Conservation (phyloP, 2,329 filamentous ascomycete genomes). For the Epichloe sp. region DNA sequence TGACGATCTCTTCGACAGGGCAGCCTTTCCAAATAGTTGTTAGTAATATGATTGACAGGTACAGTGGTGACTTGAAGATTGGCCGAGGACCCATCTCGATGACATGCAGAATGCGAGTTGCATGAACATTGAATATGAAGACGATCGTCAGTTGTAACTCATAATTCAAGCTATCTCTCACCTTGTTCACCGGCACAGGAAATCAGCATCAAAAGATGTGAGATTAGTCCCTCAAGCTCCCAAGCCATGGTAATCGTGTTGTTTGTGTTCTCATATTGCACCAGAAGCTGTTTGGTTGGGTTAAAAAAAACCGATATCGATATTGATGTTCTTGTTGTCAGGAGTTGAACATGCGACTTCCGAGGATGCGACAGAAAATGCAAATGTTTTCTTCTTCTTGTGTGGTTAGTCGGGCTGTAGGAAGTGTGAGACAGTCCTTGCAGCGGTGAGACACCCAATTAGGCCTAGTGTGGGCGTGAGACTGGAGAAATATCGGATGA, state of each 20-base stretch:
- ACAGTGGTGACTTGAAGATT: not conserved
- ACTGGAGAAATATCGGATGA: too few species aligned
- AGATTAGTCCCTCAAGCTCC: constrained; percentile 26
- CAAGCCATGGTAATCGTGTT: constrained; percentile 18
- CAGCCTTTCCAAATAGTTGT: constrained; percentile 14
- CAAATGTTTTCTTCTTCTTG: not conserved
- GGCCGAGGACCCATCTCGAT: not conserved
- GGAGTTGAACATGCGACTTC: constrained; percentile 10
- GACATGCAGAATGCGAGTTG: not conserved
- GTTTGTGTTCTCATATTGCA: constrained; percentile 14
- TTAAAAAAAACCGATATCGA: not conserved
- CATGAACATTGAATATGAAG: constrained; percentile 1
- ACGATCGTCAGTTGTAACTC: not conserved
- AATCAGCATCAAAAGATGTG: constrained; percentile 22
- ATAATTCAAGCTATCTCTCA: constrained; percentile 11
- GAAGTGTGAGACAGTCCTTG: too few species aligned
- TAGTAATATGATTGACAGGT: not conserved
- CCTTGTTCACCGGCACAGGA: constrained; percentile 26
- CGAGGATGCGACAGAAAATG: not conserved
- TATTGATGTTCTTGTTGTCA: not conserved
- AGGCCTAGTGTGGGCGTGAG: too few species aligned
- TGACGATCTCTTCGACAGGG: constrained; percentile 18
- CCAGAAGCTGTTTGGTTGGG: not conserved
- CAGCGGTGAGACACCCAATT: too few species aligned
- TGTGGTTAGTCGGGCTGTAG: too few species aligned